Conservation (phyloP, 2,329 filamentous ascomycete species). For the Alternaria atra region DNA sequence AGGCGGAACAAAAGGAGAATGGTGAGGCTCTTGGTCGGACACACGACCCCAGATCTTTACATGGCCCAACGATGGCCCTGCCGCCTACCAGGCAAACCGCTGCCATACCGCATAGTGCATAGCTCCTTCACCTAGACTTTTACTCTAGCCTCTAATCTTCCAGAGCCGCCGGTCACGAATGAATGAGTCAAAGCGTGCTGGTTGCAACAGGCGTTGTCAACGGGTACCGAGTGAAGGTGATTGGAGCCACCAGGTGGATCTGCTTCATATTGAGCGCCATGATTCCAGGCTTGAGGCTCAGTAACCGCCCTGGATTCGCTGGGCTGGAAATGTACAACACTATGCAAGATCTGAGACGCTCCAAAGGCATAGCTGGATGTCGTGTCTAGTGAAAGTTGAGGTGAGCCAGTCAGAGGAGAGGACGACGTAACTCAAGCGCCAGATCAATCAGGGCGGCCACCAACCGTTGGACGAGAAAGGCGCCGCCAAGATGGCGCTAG, state of each 20-base stretch:
- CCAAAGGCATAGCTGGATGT: slow-evolving; percentile 40
- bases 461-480: slow-evolving; percentile 29
- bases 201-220: slow-evolving; percentile 36
- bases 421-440: slow-evolving; percentile 35
- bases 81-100: slow-evolving; percentile 26
- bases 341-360: slow-evolving; percentile 49
- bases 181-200: slow-evolving; percentile 32
- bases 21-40: slow-evolving; percentile 31
- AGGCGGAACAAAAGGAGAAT: slow-evolving; percentile 24
- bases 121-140: slow-evolving; percentile 30
- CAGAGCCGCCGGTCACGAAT: slow-evolving; percentile 37
- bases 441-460: slow-evolving; percentile 25
- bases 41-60: slow-evolving; percentile 40
- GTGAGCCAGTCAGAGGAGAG: slow-evolving; percentile 39
- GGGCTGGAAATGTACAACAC: slow-evolving; percentile 44
- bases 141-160: slow-evolving; percentile 35
- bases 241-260: slow-evolving; percentile 44
- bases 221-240: slow-evolving; percentile 35
- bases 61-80: slow-evolving; percentile 26
- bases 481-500: slow-evolving; percentile 19
- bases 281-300: slow-evolving; percentile 37
- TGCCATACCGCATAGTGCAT: slow-evolving; percentile 40
- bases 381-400: slow-evolving; percentile 37
- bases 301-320: slow-evolving; percentile 52
- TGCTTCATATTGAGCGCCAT: slow-evolving; percentile 46